These are phyloP conservation scores for Mycothermus thermophilus DNA, from an alignment of 495 filamentous ascomycete genomes.

Conservation along the genomic window DNA sequence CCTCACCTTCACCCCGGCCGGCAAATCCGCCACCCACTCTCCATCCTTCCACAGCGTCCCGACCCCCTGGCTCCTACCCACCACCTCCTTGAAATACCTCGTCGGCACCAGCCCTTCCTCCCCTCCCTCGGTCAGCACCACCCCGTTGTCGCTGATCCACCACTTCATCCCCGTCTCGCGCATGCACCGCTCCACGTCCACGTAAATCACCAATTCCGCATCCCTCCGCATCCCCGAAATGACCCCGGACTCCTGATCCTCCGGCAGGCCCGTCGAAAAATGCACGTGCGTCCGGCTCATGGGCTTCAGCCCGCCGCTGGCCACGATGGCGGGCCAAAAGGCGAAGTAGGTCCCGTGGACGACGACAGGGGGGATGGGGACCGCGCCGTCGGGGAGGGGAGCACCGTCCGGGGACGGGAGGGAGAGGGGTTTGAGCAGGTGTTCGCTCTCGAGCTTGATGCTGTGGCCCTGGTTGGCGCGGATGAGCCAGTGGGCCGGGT, in stretches of 20 bases:
- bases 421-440: conserved; percentile 53
- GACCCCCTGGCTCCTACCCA: conserved; percentile 42
- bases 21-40: conserved; percentile 42
- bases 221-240: conserved; percentile 76
- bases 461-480: conserved; percentile 89
- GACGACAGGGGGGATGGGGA: conserved; percentile 43
- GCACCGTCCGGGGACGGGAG: conserved; percentile 23
- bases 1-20: conserved; percentile 26
- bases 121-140: conserved; percentile 42
- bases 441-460: conserved; percentile 52
- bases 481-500: conserved; percentile 65
- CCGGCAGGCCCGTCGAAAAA: conserved; percentile 56
- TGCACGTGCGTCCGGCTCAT: conserved; percentile 85
- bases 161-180: conserved; percentile 54
- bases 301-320: conserved; percentile 55
- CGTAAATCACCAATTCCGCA: conserved; percentile 64
- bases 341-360: conserved; percentile 81
- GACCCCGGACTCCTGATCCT: conserved; percentile 33
- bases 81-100: conserved; percentile 38
- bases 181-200: conserved; percentile 56
- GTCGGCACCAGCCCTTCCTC: conserved; percentile 30
- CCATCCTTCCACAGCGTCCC: conserved; percentile 56
- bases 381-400: conserved; percentile 4
- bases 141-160: conserved; percentile 80
- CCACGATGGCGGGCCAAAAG: conserved; percentile 58